Evolutionary conservation across 2,329 filamentous ascomycete genomes (phyloP).

Genomic region (Pseudogymnoascus sp.): DNA sequence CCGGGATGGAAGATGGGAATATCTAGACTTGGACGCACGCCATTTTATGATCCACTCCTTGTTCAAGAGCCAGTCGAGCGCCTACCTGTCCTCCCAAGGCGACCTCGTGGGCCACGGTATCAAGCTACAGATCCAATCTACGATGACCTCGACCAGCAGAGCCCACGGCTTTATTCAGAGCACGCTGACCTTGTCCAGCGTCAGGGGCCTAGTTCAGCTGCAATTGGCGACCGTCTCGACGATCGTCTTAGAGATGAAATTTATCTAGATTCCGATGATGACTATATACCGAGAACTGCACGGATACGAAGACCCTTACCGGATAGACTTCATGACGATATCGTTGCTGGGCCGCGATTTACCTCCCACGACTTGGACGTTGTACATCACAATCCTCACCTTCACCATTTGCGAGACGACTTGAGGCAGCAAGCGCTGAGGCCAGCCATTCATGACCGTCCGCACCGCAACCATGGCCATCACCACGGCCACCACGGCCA

Average conservation of each 20-base stretch:
- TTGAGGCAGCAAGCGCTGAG: neutral
- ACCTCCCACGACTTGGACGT: neutral
- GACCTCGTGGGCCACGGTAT: neutral
- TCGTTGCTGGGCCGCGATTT: neutral
- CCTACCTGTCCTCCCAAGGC: neutral
- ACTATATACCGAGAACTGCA: neutral
- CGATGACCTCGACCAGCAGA: neutral
- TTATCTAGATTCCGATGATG: neutral
- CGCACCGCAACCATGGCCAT: neutral
- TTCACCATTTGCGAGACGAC: neutral
- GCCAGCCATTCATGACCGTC: neutral
- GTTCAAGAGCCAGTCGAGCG: conserved; percentile 2
- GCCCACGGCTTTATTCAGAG: neutral
- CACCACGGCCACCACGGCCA: neutral
- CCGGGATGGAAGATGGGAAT: conserved; percentile 9
- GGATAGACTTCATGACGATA: neutral
- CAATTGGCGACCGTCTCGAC: neutral
- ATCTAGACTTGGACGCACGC: neutral
- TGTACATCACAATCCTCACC: neutral
- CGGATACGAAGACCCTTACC: neutral
- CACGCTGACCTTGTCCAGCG: neutral
- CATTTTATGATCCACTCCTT: conserved; percentile 1
- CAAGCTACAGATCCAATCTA: neutral
- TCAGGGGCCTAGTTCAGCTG: neutral
- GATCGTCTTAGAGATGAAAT: neutral